phyloP scores from a whole-genome alignment of 768 basidiomycete genomes.

The Trichaptum fuscoviolaceum region DNA sequence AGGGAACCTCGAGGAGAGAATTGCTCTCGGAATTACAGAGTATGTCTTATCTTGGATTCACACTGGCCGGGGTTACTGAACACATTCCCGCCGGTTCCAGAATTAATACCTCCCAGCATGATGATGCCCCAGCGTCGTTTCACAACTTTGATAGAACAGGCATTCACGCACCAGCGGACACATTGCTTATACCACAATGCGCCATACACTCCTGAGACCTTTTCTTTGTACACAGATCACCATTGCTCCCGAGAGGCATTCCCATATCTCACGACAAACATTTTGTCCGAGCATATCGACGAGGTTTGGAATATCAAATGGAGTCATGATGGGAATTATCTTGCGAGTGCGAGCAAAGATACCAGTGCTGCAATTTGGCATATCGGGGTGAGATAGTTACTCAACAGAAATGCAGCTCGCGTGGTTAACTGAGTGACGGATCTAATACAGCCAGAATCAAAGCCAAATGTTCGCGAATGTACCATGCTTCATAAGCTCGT shows the following conservation, averaged over 20 bases:
- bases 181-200: conserved; percentile 86
- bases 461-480: conserved; percentile 54
- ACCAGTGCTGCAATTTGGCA: conserved; percentile 86
- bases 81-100: conserved; percentile 33
- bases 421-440: background rate
- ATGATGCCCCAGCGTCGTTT: conserved; percentile 94
- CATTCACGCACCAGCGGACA: conserved; percentile 71
- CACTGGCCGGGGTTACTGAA: background rate
- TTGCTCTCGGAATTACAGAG: conserved; percentile 81
- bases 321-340: conserved; percentile 81
- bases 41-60: conserved; percentile 29
- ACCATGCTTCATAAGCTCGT: conserved; percentile 52
- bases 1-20: conserved; percentile 68
- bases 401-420: background rate
- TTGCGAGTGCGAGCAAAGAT: conserved; percentile 89
- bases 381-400: conserved; percentile 54
- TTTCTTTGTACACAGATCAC: conserved; percentile 88
- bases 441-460: conserved; percentile 37
- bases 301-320: conserved; percentile 97
- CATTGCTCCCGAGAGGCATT: conserved; percentile 76
- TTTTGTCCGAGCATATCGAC: conserved; percentile 80
- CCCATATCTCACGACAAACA: conserved; percentile 79
- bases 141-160: conserved; percentile 78
- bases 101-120: conserved; percentile 80
- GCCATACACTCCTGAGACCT: conserved; percentile 46